Conservation (phyloP, 2,329 filamentous ascomycete genomes). For the Fulvia fulva region DNA sequence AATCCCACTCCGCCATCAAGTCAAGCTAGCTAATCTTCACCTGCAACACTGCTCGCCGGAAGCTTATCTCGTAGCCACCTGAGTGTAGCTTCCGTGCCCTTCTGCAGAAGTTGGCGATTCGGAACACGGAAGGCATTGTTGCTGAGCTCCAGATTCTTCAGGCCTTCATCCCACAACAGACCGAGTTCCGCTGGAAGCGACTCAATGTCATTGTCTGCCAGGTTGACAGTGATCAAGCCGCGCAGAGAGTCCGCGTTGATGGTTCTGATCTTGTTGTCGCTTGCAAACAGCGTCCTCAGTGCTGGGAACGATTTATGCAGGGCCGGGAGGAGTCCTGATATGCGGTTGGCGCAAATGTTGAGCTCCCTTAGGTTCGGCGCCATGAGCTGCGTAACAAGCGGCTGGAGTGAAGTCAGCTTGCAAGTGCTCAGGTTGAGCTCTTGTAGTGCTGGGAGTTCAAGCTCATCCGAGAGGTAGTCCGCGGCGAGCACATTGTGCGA, state of each 20-base stretch:
- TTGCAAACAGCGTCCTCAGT: constrained; percentile 66
- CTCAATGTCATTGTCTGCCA: constrained; percentile 81
- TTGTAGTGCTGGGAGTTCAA: constrained; percentile 63
- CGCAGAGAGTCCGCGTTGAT: constrained; percentile 64
- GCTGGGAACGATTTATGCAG: constrained; percentile 66
- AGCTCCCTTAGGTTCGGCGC: constrained; percentile 72
- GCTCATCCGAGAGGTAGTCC: constrained; percentile 65
- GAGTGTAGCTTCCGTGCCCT: constrained; percentile 80
- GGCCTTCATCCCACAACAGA: constrained; percentile 63
- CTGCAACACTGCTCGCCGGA: constrained; percentile 28
- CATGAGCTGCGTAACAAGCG: constrained; percentile 62
- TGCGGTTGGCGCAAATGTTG: constrained; percentile 78
- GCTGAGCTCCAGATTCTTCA: constrained; percentile 67
- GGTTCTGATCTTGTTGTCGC: constrained; percentile 74
- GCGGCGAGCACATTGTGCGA: constrained; percentile 36
- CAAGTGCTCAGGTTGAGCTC: constrained; percentile 75
- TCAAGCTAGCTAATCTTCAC: neutral
- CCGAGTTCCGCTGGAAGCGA: constrained; percentile 77
- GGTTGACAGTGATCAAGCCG: constrained; percentile 72
- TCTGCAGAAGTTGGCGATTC: constrained; percentile 75
- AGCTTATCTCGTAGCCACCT: constrained; percentile 66
- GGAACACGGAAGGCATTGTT: constrained; percentile 89
- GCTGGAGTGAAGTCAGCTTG: constrained; percentile 65
- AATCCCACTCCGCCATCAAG: neutral
- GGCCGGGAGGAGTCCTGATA: constrained; percentile 62